Percentiles rank a stretch among this genome's conserved stretches.
Evolutionary conservation across 2,329 filamentous ascomycete species (phyloP).

Genomic region (Colletotrichum musae): DNA sequence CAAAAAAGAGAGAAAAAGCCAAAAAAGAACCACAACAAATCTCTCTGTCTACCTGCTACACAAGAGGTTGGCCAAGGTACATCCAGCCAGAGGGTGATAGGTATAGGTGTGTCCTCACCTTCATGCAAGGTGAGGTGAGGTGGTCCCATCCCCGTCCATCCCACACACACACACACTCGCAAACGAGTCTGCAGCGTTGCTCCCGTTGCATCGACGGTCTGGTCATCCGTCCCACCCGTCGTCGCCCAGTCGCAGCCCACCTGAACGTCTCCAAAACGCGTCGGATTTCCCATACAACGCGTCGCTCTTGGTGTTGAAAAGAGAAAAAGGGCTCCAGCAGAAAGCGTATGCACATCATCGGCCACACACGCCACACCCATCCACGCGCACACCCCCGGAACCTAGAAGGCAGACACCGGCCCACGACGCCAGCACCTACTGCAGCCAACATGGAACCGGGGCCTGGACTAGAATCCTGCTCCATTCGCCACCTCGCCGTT

Average conservation of each 20-base stretch:
- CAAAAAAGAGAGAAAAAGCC: background rate
- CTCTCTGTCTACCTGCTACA: slow-evolving; percentile 29
- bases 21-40: slow-evolving; percentile 6
- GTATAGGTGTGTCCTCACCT: slow-evolving; percentile 7
- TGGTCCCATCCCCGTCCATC: slow-evolving; percentile 19
- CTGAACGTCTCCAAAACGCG: slow-evolving; percentile 31
- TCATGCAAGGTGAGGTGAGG: slow-evolving; percentile 40
- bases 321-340: background rate
- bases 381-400: background rate
- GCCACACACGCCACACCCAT: background rate
- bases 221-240: slow-evolving; percentile 28
- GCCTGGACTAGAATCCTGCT: slow-evolving; percentile 22
- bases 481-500: slow-evolving; percentile 33
- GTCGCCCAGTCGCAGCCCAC: slow-evolving; percentile 27
- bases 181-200: slow-evolving; percentile 4
- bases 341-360: slow-evolving; percentile 19
- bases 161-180: slow-evolving; percentile 11
- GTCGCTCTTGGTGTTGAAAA: slow-evolving; percentile 40
- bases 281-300: slow-evolving; percentile 39
- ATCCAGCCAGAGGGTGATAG: background rate
- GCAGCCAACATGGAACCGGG: slow-evolving; percentile 8
- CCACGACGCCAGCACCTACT: slow-evolving; percentile 2
- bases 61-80: background rate
- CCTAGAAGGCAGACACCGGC: background rate
- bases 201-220: slow-evolving; percentile 17